Evolutionary conservation across 768 basidiomycete genomes (phyloP), one percentile per base, ranked within the genome.

Genomic region (Suillus spraguei): DNA sequence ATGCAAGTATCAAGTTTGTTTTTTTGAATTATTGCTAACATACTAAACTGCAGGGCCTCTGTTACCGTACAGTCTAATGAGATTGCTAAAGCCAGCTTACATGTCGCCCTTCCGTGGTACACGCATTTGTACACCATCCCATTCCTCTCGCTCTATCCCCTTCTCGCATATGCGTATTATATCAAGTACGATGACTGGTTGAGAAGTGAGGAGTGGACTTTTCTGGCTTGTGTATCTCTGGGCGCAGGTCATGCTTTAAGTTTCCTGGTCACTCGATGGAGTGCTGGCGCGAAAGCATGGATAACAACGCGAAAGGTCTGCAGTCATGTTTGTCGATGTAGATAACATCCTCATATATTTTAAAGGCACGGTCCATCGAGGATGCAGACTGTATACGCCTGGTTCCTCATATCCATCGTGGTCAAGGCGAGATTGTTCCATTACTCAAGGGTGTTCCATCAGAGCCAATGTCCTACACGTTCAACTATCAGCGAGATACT

Each of bases 201-300:
- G 61, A 84, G 89, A 71, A 93, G 92, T 63, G 95, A 97, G 77
- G 97, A 99, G 74, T 99, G 96, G 96, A 97, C 97, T 0, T 99
- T 99, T 73, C 85, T 99, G 24, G 92, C 91, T 42, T 95, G 91
- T 67, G 90, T 96, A 16, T 78, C 87, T 4, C 84, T 99, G 9
- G 92, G 92, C 24, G 90, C 86, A 7, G 87, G 91, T 2, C 97
- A 99, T 74, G 94, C 95, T 4, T 83, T 99, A 62, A 95, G 92
- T 71, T 99, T 95, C 77, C 81, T 99, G 52, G 81, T 91, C 14
- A 99, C 97, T 0, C 85, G 85, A 67, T 99, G 97, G 97, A 95
- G 87, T 71, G 82, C 89, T 13, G 85, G 79, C 33, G 91, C 92
- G 60, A 85, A 86, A 60, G 89, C 94, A 39, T 87, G 85, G 82